Base-by-base conservation (phyloP, 306 rosid genomes). In the Rubus parviflorus region DNA sequence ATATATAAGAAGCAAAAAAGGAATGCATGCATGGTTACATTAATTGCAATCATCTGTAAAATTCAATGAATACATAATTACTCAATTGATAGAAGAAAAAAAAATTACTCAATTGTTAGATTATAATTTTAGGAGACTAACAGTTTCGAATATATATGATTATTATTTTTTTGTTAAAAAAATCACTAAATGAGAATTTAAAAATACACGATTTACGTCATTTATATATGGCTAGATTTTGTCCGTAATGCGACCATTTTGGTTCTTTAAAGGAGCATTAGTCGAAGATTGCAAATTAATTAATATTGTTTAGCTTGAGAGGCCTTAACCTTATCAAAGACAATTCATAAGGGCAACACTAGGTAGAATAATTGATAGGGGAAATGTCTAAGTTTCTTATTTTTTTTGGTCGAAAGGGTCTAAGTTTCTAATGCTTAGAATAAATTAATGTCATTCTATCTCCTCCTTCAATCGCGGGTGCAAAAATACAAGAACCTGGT, bases 391-490 rank as follows among this genome's bases (percentile, higher is more conserved):
- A 42, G 8, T 42, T 42, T 4, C 3, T 30, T 30, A 1, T 30
- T 1, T 30, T 30, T 30, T 30, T 30, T 30, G 35, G 35, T 1
- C 35, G 35, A 30, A 1, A 30, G 4, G 63, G 63, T 38, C 64
- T 58, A 22, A 58, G 41, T 30, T 61, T 61, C 10, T 38, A 61
- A 30, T 17, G 38, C 25, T 12, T 30, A 30, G 70, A 64, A 38
- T 37, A 64, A 17, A n/a, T n/a, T n/a, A n/a, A 16, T 38, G 70
- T 64, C 25, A 9, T 67, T n/a, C 52, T 19, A n/a, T 42, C 72
- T n/a, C 51, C 51, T 7, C 53, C 43, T 73, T 57, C 68, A 16
- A 73, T 73, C 9, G 42, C 56, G 56, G 77, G 77, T 73, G 68
- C 77, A 73, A 15, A 57, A 73, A 58, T 57, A 73, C 77, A 57